Percentiles rank a stretch among this genome's conserved stretches.
These are phyloP conservation scores for Acephala macrosclerotiorum DNA, from an alignment of 2,329 filamentous ascomycete genomes.

Conservation along the genomic window DNA sequence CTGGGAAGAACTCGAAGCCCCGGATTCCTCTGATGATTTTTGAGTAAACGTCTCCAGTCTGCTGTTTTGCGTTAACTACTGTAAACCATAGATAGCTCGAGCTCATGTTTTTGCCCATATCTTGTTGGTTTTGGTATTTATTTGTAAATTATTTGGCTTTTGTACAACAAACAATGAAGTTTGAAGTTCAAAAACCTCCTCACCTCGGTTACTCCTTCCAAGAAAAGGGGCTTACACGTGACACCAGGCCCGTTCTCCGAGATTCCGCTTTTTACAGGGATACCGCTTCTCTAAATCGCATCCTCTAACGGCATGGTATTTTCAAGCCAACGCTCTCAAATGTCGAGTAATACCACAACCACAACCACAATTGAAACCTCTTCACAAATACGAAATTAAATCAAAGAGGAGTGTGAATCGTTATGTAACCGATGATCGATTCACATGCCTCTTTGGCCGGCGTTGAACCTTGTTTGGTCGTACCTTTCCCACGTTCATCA, in stretches of 20 bases:
- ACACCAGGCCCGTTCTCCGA: not conserved
- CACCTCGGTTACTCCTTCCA: too few species aligned
- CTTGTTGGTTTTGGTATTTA: too few species aligned
- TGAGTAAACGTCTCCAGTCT: too few species aligned
- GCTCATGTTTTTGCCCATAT: too few species aligned
- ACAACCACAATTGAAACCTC: not conserved
- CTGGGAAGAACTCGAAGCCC: too few species aligned
- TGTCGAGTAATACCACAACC: not conserved
- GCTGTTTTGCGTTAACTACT: too few species aligned
- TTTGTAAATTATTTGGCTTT: too few species aligned
- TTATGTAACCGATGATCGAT: not conserved
- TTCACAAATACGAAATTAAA: not conserved
- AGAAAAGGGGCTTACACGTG: conserved; percentile 6
- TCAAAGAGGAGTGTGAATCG: not conserved
- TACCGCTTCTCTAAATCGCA: not conserved
- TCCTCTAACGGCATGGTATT: conserved; percentile 12
- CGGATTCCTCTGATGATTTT: too few species aligned
- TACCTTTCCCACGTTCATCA: not conserved
- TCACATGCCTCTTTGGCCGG: not conserved
- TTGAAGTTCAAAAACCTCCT: too few species aligned
- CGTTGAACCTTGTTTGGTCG: not conserved
- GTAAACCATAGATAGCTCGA: too few species aligned
- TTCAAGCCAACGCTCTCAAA: not conserved
- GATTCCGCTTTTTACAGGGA: not conserved
- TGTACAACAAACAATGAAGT: too few species aligned